Conservation (phyloP, 768 basidiomycete species). For the Cubamyces sp. region DNA sequence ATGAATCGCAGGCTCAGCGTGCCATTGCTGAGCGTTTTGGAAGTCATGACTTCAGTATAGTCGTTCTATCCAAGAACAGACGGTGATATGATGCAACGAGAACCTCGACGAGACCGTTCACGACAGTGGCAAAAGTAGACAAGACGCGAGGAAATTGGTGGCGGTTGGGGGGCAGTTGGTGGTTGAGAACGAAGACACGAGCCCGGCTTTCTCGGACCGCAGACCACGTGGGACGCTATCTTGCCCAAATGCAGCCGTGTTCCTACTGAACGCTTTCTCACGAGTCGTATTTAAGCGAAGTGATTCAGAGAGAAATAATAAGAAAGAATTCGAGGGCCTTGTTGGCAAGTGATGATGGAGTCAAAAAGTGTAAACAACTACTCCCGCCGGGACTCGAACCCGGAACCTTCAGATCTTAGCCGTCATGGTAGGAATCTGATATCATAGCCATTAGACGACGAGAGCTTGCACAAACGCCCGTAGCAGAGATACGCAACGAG, state of each 20-base stretch:
- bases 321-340: not conserved
- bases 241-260: not conserved
- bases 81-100: too few relatives aligned
- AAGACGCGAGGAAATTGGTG: not conserved
- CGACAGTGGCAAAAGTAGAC: not conserved
- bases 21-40: slow-evolving; percentile 62
- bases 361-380: slow-evolving; percentile 10
- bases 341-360: not conserved
- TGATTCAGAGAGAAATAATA: too few relatives aligned
- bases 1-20: slow-evolving; percentile 72
- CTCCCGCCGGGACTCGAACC: slow-evolving; percentile 30
- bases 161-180: not conserved
- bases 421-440: slow-evolving; percentile 24
- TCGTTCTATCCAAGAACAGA: too few relatives aligned
- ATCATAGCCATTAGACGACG: slow-evolving; percentile 31
- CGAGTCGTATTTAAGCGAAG: not conserved
- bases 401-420: slow-evolving; percentile 26
- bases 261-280: slow-evolving; percentile 8
- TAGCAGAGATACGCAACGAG: too few relatives aligned
- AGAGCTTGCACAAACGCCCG: slow-evolving; percentile 14
- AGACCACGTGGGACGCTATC: not conserved
- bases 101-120: not conserved
- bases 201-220: slow-evolving; percentile 6
- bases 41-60: slow-evolving; percentile 37
- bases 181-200: slow-evolving; percentile 4